Percentiles rank a stretch among this genome's conserved stretches.
Evolutionary conservation across 202 grass and related monocot species (phyloP).

Genomic region (Panicum hallii): DNA sequence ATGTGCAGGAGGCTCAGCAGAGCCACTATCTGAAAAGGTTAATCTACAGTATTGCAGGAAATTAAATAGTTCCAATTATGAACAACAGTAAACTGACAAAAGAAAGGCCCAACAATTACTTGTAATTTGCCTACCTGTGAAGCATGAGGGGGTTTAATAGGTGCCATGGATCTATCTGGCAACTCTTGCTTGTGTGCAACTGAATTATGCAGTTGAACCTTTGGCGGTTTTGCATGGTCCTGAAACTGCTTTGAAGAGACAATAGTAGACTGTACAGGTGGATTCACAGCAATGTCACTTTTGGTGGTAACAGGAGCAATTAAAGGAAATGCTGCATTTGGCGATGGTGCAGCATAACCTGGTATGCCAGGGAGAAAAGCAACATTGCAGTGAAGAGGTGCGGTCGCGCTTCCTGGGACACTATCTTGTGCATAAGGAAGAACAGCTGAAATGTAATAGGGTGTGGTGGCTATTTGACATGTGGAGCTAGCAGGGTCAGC

Average conservation of each 20-base stretch:
- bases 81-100: background rate
- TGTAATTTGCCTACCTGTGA: constrained; percentile 43
- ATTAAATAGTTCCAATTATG: too few species aligned
- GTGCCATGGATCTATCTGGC: constrained; percentile 25
- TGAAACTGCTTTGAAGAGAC: constrained; percentile 62
- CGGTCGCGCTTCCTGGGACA: constrained; percentile 38
- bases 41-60: background rate
- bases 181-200: constrained; percentile 49
- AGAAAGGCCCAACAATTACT: background rate
- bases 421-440: constrained; percentile 58
- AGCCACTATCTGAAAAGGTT: background rate
- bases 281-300: constrained; percentile 39
- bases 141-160: constrained; percentile 38
- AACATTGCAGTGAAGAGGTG: constrained; percentile 38
- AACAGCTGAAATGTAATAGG: constrained; percentile 67
- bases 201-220: constrained; percentile 43
- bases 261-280: constrained; percentile 51
- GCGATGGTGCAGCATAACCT: constrained; percentile 49
- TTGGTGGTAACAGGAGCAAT: constrained; percentile 37
- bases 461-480: constrained; percentile 53
- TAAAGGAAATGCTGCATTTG: constrained; percentile 39
- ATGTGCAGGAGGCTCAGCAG: background rate
- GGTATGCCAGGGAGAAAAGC: constrained; percentile 45
- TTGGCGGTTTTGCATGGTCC: constrained; percentile 40
- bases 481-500: constrained; percentile 51